Conservation (phyloP, 2,329 filamentous ascomycete species). For the Conoideocrella luteorostrata region DNA sequence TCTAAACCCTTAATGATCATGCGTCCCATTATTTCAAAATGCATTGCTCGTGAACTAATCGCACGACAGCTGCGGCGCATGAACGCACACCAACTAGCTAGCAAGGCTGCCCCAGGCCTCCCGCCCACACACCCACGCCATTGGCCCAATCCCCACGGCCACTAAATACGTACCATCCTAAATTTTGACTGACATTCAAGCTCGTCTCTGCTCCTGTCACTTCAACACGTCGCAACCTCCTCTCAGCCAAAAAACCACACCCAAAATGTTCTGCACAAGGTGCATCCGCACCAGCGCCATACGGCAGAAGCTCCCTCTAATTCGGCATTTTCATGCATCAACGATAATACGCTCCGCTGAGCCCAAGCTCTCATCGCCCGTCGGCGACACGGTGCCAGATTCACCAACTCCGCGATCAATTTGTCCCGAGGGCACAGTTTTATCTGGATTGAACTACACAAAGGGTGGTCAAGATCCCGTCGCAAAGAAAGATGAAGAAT, state of each 20-base stretch:
- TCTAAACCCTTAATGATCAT: too few relatives aligned
- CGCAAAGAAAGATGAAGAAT: slow-evolving; percentile 66
- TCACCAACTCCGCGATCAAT: slow-evolving; percentile 35
- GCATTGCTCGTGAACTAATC: too few relatives aligned
- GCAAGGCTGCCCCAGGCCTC: not conserved
- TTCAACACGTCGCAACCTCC: not conserved
- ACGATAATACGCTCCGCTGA: slow-evolving; percentile 29
- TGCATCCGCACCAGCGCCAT: slow-evolving; percentile 42
- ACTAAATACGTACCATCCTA: slow-evolving; percentile 1
- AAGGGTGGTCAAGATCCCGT: slow-evolving; percentile 69
- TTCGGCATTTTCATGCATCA: slow-evolving; percentile 36
- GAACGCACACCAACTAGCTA: too few relatives aligned
- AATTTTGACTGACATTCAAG: slow-evolving; percentile 8
- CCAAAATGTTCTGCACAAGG: slow-evolving; percentile 36
- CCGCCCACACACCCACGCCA: not conserved
- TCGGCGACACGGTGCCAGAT: slow-evolving; percentile 21
- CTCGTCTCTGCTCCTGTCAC: not conserved
- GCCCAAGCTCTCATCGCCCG: slow-evolving; percentile 30
- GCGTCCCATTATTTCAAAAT: too few relatives aligned
- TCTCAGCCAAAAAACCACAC: slow-evolving; percentile 2
- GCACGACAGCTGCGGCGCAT: too few relatives aligned
- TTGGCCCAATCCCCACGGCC: slow-evolving; percentile 5
- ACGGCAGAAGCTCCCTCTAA: slow-evolving; percentile 22
- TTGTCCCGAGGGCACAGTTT: slow-evolving; percentile 60
- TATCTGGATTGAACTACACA: slow-evolving; percentile 70